A percentile compares a stretch with the other conserved stretches of the same genome.
Evolutionary conservation across 2,329 filamentous ascomycete genomes (phyloP).

Genomic region (Xylariaceae sp.): DNA sequence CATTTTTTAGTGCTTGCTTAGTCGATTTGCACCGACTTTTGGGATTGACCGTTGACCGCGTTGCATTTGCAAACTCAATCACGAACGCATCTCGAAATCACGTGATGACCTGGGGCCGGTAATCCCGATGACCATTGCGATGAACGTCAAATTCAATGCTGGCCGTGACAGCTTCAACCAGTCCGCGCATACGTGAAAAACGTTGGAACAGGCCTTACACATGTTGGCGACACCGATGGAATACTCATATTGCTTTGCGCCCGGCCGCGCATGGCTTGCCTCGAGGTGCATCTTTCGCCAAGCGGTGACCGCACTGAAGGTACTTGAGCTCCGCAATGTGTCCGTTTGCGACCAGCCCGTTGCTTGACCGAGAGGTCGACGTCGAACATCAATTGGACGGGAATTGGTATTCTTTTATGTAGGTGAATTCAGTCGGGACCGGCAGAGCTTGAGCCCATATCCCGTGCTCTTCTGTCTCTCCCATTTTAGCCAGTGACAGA

Average conservation of each 20-base stretch:
- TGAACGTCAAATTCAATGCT: no score
- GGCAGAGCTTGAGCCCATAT: not conserved
- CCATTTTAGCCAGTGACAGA: constrained; percentile 6
- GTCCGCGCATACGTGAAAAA: constrained; percentile 3
- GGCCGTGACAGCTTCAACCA: not conserved
- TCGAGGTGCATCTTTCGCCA: not conserved
- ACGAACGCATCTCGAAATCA: constrained; percentile 26
- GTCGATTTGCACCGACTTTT: not conserved
- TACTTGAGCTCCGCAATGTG: no score
- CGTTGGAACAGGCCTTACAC: not conserved
- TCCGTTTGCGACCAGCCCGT: constrained; percentile 1
- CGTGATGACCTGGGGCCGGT: constrained; percentile 15
- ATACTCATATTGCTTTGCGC: constrained; percentile 1
- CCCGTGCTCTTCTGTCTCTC: not conserved
- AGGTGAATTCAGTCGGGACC: not conserved
- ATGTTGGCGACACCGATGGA: constrained; percentile 16
- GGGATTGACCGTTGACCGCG: constrained; percentile 12
- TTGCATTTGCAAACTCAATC: constrained; percentile 9
- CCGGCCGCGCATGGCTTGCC: not conserved
- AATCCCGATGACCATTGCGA: no score
- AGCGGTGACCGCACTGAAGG: not conserved
- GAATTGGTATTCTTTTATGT: not conserved
- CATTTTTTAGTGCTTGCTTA: no score
- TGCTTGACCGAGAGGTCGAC: not conserved
- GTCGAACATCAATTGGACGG: not conserved